phyloP scores from a whole-genome alignment of 2,329 filamentous ascomycete genomes.

The Xylaria sp. region DNA sequence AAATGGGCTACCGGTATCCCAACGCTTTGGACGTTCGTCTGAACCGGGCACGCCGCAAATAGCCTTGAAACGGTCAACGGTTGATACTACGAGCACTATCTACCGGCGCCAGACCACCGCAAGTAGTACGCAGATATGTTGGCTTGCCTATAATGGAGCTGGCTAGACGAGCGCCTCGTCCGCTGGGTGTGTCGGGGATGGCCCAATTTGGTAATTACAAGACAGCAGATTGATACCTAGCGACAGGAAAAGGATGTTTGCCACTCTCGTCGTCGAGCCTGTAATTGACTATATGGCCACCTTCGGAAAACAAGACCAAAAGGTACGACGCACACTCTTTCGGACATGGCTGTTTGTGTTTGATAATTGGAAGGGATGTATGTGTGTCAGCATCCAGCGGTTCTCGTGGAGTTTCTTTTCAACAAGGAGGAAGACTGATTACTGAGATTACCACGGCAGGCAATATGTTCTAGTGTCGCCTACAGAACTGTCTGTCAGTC shows the following conservation, averaged over 20 bases:
- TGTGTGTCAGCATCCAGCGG: conserved; percentile 30
- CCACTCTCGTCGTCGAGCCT: conserved; percentile 13
- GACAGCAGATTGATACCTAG: conserved; percentile 16
- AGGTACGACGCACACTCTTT: conserved; percentile 33
- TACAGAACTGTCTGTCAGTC: conserved; percentile 13
- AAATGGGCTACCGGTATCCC: conserved; percentile 15
- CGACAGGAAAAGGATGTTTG: conserved; percentile 5
- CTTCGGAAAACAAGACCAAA: conserved; percentile 27
- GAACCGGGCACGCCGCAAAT: conserved; percentile 13
- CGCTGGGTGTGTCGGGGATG: conserved; percentile 13
- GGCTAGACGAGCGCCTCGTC: conserved; percentile 23
- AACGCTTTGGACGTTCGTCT: conserved; percentile 25
- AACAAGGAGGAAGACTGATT: conserved; percentile 31
- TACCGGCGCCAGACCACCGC: conserved; percentile 24
- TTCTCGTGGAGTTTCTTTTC: conserved; percentile 24
- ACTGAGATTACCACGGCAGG: conserved; percentile 29
- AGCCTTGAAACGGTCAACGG: conserved; percentile 29
- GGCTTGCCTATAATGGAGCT: conserved; percentile 20
- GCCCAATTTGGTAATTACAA: conserved; percentile 18
- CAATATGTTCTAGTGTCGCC: conserved; percentile 19
- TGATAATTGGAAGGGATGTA: conserved; percentile 16
- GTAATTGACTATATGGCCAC: conserved; percentile 15
- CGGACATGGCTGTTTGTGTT: conserved; percentile 26
- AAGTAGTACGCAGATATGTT: conserved; percentile 4
- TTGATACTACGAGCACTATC: conserved; percentile 27